These are phyloP conservation scores for Pezicula neosporulosa DNA, from an alignment of 2,329 filamentous ascomycete species.

Conservation along the genomic window DNA sequence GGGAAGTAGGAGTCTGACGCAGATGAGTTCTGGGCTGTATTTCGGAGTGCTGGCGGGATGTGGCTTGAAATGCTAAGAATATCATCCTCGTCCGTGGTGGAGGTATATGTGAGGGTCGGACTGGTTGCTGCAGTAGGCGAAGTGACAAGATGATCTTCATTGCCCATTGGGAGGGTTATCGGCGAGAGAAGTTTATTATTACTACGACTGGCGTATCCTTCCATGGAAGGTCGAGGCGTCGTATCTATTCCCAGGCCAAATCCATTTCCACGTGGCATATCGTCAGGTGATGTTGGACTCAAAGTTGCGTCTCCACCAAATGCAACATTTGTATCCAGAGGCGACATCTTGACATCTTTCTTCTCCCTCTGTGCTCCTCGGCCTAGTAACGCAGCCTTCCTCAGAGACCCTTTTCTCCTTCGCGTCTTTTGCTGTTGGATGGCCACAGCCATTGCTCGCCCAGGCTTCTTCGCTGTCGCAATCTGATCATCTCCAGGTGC, in stretches of 20 bases:
- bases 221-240: conserved; percentile 43
- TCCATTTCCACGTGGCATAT: conserved; percentile 14
- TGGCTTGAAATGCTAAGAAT: conserved; percentile 58
- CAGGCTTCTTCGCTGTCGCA: conserved; percentile 22
- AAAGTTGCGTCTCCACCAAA: conserved; percentile 13
- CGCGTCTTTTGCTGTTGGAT: conserved; percentile 51
- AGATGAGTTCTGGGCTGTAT: conserved; percentile 42
- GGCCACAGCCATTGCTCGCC: conserved; percentile 29
- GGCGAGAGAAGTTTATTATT: conserved; percentile 21
- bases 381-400: conserved; percentile 81
- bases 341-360: conserved; percentile 42
- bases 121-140: conserved; percentile 39
- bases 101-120: conserved; percentile 59
- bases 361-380: conserved; percentile 63
- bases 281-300: conserved; percentile 22
- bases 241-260: conserved; percentile 46
- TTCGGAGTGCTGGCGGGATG: conserved; percentile 39
- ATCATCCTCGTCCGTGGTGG: conserved; percentile 84
- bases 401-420: conserved; percentile 76
- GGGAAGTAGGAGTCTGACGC: conserved; percentile 63
- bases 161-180: conserved; percentile 27
- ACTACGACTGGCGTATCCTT: conserved; percentile 37
- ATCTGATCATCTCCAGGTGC: conserved; percentile 20
- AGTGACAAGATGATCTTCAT: conserved; percentile 20
- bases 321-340: conserved; percentile 25